Base-by-base conservation (phyloP, 2,329 filamentous ascomycete genomes). In the Alternaria sp. region DNA sequence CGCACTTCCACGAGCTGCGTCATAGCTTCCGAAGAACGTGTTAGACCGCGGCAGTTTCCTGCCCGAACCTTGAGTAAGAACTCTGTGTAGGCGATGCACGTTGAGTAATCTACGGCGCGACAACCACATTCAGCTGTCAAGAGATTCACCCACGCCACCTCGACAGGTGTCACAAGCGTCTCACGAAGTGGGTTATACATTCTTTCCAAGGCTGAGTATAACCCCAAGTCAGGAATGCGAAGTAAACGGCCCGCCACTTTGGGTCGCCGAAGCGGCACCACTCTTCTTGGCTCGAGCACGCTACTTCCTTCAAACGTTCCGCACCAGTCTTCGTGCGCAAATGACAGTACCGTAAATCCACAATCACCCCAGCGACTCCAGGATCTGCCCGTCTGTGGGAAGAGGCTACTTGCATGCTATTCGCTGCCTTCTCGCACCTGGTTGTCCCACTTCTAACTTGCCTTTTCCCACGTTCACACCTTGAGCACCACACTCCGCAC, bases 341-440 rank as follows among this genome's bases (percentile, higher is more conserved):
- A 77, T 76, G 71, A 74, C 66, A 75, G 72, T 74, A 71, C 70
- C 66, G 58, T 42, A 59, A 51, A 56, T 45, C 56, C 56, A 59
- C 58, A 58, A 70, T 64, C 66, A 67, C 57, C 60, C 66, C 67
- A 62, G 62, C 63, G 56, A 56, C 29, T 49, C 56, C 51, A 54
- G 58, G 54, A 68, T 68, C 57, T 66, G 61, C 63, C 57, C 53
- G 60, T 49, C 52, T 39, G 14, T 51, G 51, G 53, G 58, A 55
- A 54, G 51, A 62, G 53, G 55, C 58, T 60, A 54, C 53, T 54
- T 58, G 51, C 59, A 54, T 52, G 54, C 28, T 51, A 64, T 64
- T 68, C 51, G 63, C 60, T 67, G 44, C 49, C 51, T 50, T 63
- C 58, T 65, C 56, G 63, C 58, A 44, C 54, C 58, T 59, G 56